Percentiles rank a stretch among this genome's conserved stretches.
These are phyloP conservation scores for Benincasa hispida DNA, from an alignment of 306 rosid species.

Conservation along the genomic window DNA sequence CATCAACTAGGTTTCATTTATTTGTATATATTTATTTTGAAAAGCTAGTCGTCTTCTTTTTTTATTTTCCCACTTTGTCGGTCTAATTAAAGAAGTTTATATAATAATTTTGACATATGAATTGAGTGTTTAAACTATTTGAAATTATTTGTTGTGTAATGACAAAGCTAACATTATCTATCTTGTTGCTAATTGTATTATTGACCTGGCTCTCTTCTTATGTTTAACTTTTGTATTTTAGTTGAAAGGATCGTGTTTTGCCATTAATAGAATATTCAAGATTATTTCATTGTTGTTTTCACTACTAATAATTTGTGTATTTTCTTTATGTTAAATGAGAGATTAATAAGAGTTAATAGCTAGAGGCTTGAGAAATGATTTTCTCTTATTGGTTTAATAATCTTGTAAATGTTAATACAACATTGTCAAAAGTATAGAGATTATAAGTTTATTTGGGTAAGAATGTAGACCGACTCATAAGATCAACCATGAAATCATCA, in stretches of 20 bases:
- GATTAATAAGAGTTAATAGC: too few species aligned
- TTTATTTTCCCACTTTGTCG: background rate
- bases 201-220: background rate
- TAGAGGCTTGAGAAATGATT: too few species aligned
- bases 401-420: too few species aligned
- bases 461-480: too few species aligned
- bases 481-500: too few species aligned
- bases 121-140: background rate
- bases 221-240: background rate
- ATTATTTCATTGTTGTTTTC: background rate
- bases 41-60: background rate
- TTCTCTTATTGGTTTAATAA: too few species aligned
- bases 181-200: background rate
- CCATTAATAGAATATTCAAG: background rate
- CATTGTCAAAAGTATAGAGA: too few species aligned
- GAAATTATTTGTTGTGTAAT: background rate
- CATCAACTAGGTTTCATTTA: background rate
- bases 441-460: too few species aligned
- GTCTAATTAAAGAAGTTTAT: background rate
- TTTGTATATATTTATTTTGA: background rate
- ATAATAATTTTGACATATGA: background rate
- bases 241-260: background rate
- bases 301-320: too few species aligned
- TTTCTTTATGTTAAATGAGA: too few species aligned
- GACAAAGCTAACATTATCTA: background rate